Conservation (phyloP, 2,329 filamentous ascomycete species). For the Chaetomium strumarium region DNA sequence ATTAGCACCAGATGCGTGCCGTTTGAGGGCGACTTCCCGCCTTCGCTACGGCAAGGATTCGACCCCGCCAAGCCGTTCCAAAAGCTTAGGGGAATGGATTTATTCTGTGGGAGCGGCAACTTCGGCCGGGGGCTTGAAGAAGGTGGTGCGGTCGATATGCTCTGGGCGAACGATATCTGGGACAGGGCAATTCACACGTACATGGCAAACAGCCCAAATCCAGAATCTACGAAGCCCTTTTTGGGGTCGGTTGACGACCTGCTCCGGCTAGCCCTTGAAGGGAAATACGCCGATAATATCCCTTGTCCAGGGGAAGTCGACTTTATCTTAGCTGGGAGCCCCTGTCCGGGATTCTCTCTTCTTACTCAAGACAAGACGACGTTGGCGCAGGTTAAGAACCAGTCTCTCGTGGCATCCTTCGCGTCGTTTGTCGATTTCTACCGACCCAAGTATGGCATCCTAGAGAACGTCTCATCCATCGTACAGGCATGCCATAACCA, state of each 20-base stretch:
- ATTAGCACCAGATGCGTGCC: conserved; percentile 27
- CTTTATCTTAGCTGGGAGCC: conserved; percentile 66
- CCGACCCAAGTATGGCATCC: conserved; percentile 64
- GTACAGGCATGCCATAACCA: conserved; percentile 38
- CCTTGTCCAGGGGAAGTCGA: conserved; percentile 59
- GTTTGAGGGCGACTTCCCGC: conserved; percentile 30
- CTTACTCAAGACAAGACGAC: conserved; percentile 56
- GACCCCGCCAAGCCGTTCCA: conserved; percentile 35
- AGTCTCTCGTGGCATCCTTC: conserved; percentile 71
- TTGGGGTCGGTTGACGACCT: conserved; percentile 69
- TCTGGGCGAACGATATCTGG: conserved; percentile 63
- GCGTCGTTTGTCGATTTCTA: conserved; percentile 70
- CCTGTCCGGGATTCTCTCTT: conserved; percentile 69
- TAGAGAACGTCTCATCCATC: conserved; percentile 73
- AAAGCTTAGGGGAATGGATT: conserved; percentile 56
- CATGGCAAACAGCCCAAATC: conserved; percentile 54
- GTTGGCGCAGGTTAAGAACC: conserved; percentile 56
- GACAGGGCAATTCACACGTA: conserved; percentile 63
- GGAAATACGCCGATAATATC: conserved; percentile 40
- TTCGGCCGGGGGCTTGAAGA: conserved; percentile 73
- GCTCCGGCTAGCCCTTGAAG: conserved; percentile 49
- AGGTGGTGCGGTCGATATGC: conserved; percentile 57
- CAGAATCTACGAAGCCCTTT: conserved; percentile 46
- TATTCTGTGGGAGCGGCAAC: conserved; percentile 75
- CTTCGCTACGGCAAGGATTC: conserved; percentile 48